Conservation (phyloP, 2,329 filamentous ascomycete species). For the Lecanicillium sp. region DNA sequence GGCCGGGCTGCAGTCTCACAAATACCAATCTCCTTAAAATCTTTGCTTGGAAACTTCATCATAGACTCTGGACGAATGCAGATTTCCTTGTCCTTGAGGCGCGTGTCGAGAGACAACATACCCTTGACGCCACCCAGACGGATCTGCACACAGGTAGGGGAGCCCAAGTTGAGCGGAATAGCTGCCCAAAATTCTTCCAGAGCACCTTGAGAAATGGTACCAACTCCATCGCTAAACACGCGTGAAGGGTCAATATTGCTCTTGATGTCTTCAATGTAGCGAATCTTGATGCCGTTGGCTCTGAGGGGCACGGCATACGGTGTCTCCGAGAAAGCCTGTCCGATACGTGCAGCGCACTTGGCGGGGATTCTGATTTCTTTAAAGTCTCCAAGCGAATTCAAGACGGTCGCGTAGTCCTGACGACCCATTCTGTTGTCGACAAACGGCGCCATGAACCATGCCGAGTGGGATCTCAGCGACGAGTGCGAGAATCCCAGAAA, state of each 20-base stretch:
- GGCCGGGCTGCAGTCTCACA: slow-evolving; percentile 64
- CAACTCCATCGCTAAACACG: slow-evolving; percentile 75
- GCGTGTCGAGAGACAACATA: slow-evolving; percentile 65
- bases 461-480: slow-evolving; percentile 64
- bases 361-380: slow-evolving; percentile 45
- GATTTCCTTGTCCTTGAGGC: slow-evolving; percentile 52
- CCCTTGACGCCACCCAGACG: slow-evolving; percentile 71
- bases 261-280: slow-evolving; percentile 45
- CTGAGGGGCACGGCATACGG: slow-evolving; percentile 52
- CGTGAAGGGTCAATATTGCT: slow-evolving; percentile 38
- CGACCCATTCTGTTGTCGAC: slow-evolving; percentile 25
- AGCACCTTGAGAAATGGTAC: slow-evolving; percentile 60
- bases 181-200: slow-evolving; percentile 53
- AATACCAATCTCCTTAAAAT: slow-evolving; percentile 57
- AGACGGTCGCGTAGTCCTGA: slow-evolving; percentile 37
- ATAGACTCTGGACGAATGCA: slow-evolving; percentile 63
- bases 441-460: slow-evolving; percentile 55
- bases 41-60: slow-evolving; percentile 64
- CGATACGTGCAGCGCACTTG: slow-evolving; percentile 53
- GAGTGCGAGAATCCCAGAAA: slow-evolving; percentile 80
- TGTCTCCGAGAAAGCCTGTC: slow-evolving; percentile 70
- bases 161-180: slow-evolving; percentile 40
- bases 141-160: slow-evolving; percentile 67
- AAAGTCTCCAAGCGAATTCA: slow-evolving; percentile 46
- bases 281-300: slow-evolving; percentile 28